Evolutionary conservation across 768 basidiomycete species (phyloP).

Genomic region (Glaciozyma martinii): DNA sequence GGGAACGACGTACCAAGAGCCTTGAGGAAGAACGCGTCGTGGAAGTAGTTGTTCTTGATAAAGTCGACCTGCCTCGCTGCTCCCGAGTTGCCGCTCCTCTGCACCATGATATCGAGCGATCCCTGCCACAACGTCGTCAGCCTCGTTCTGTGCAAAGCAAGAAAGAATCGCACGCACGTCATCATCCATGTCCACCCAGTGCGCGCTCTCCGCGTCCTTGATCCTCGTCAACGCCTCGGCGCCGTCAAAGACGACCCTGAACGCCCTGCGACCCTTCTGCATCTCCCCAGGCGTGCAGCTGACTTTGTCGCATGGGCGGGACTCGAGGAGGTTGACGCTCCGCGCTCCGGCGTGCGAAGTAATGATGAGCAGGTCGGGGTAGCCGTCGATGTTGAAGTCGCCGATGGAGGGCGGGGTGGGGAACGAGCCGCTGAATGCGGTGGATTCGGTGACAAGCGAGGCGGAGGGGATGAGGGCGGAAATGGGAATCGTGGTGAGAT

Average conservation of each 20-base stretch:
- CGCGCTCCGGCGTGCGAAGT: conserved; percentile 21
- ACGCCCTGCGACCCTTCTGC: conserved; percentile 53
- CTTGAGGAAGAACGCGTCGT: conserved; percentile 97
- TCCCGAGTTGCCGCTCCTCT: conserved; percentile 60
- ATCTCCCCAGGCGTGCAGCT: conserved; percentile 27
- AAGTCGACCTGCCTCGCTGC: conserved; percentile 49
- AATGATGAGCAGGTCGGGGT: conserved; percentile 63
- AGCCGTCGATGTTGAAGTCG: conserved; percentile 88
- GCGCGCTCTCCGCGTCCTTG: conserved; percentile 65
- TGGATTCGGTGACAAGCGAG: conserved; percentile 60
- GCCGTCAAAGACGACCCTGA: conserved; percentile 49
- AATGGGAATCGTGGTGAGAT: conserved; percentile 59
- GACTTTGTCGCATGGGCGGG: conserved; percentile 35
- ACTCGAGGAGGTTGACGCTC: conserved; percentile 38
- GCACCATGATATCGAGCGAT: conserved; percentile 80
- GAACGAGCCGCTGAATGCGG: conserved; percentile 54
- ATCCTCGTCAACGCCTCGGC: conserved; percentile 56
- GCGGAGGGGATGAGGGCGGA: conserved; percentile 49
- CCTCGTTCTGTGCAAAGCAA: not conserved
- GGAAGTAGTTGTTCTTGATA: conserved; percentile 94
- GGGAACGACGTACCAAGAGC: conserved; percentile 60
- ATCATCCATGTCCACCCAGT: conserved; percentile 88
- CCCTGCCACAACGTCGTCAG: conserved; percentile 49
- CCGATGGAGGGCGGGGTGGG: conserved; percentile 74
- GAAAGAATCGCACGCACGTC: conserved; percentile 56